Evolutionary conservation across 1,139 yeast species (phyloP).

Genomic region (Saccharomyces hybrid): DNA sequence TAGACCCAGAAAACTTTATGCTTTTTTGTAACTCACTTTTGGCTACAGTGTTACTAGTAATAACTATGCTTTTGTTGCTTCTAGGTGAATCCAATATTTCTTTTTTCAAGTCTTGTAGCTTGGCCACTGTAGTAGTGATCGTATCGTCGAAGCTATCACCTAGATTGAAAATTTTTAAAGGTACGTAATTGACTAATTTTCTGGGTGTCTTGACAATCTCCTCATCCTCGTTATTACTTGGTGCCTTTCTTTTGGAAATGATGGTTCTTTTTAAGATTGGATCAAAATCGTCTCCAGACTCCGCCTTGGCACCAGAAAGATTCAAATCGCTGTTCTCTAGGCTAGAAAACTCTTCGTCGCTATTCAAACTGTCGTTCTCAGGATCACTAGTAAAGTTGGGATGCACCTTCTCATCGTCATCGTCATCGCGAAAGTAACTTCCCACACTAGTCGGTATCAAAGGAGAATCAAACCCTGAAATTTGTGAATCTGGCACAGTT

Average conservation of each 20-base stretch:
- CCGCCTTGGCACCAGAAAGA: not conserved
- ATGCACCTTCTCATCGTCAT: not conserved
- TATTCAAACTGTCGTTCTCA: not conserved
- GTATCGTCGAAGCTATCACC: conserved; percentile 12
- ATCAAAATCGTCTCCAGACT: not conserved
- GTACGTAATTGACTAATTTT: not conserved
- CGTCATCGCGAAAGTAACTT: not conserved
- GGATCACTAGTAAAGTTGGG: not conserved
- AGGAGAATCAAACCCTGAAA: not conserved
- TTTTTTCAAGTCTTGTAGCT: not conserved
- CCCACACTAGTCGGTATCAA: not conserved
- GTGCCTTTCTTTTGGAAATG: not conserved
- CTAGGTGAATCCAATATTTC: not conserved
- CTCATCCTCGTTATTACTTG: not conserved
- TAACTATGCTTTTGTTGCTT: not conserved
- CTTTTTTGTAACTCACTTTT: not conserved
- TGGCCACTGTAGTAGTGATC: conserved; percentile 5
- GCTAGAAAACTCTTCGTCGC: not conserved
- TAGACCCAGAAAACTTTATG: not conserved
- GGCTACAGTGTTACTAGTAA: not conserved
- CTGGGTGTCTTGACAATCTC: not conserved
- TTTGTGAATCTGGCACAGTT: not conserved
- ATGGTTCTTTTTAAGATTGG: conserved; percentile 1
- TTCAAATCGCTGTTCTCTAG: not conserved
- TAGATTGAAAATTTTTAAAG: conserved; percentile 11